These are phyloP conservation scores for Thelonectria discophora DNA, from an alignment of 2,329 filamentous ascomycete species.

Conservation along the genomic window DNA sequence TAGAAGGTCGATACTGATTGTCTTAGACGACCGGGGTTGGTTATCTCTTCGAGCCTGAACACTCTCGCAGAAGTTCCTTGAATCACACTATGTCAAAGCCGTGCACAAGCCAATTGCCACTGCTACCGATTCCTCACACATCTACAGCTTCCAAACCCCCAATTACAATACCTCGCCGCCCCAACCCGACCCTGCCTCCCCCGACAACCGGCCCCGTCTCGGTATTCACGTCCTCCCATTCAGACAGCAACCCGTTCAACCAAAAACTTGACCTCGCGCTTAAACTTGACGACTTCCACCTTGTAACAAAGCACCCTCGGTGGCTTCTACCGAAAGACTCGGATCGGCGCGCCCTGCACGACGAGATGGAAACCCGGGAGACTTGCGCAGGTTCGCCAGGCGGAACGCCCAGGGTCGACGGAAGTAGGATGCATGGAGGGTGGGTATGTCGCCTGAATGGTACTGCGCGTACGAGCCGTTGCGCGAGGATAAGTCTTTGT, in stretches of 20 bases:
- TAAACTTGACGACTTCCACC: conserved; percentile 37
- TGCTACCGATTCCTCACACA: too few relatives aligned
- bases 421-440: conserved; percentile 38
- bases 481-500: conserved; percentile 28
- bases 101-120: too few relatives aligned
- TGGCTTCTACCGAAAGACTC: conserved; percentile 33
- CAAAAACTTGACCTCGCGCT: conserved; percentile 28
- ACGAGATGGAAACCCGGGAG: conserved; percentile 38
- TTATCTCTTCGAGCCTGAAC: too few relatives aligned
- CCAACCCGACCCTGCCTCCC: conserved; percentile 33
- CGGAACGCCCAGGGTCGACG: conserved; percentile 39
- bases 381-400: conserved; percentile 37
- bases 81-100: too few relatives aligned
- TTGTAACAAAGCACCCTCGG: conserved; percentile 34
- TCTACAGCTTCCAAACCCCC: conserved; percentile 35
- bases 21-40: too few relatives aligned
- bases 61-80: too few relatives aligned
- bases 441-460: conserved; percentile 37
- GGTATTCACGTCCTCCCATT: conserved; percentile 32
- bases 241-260: conserved; percentile 30
- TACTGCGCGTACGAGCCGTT: conserved; percentile 39
- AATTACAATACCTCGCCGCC: conserved; percentile 37
- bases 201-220: conserved; percentile 34
- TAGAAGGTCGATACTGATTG: too few relatives aligned
- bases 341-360: conserved; percentile 37